Evolutionary conservation across 2,329 filamentous ascomycete genomes (phyloP).

Genomic region (Cercospora sesami): DNA sequence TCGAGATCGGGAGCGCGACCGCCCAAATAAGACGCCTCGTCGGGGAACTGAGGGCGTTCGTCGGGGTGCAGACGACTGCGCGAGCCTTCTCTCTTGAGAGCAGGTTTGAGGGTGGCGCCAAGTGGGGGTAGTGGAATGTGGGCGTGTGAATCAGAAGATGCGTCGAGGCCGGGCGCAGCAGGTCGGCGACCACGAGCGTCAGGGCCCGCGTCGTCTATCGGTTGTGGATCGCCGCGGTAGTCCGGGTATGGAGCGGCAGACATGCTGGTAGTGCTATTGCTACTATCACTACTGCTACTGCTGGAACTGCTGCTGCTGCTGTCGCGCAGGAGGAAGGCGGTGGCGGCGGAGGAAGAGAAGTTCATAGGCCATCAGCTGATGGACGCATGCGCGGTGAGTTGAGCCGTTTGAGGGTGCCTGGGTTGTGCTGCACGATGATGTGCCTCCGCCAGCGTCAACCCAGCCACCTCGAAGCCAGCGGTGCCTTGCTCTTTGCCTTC

Average conservation of each 20-base stretch:
- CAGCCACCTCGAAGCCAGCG: neutral
- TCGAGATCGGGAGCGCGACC: conserved; percentile 38
- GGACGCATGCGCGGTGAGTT: neutral
- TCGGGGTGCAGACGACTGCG: conserved; percentile 35
- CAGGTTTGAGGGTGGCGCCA: conserved; percentile 35
- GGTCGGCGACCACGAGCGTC: conserved; percentile 9
- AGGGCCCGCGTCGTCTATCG: conserved; percentile 3
- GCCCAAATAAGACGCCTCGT: conserved; percentile 39
- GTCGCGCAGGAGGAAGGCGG: neutral
- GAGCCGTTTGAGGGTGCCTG: neutral
- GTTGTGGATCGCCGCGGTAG: neutral
- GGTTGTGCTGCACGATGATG: neutral
- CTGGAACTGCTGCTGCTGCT: neutral
- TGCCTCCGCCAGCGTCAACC: neutral
- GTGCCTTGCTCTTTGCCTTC: neutral
- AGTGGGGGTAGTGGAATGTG: conserved; percentile 37
- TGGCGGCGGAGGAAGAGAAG: neutral
- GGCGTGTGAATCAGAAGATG: conserved; percentile 11
- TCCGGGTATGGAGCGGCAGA: conserved; percentile 8
- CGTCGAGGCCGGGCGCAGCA: conserved; percentile 10
- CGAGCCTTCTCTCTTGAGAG: conserved; percentile 38
- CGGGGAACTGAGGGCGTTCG: conserved; percentile 37
- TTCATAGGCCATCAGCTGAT: neutral
- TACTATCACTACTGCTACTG: neutral
- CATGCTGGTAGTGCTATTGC: neutral